Evolutionary conservation across 768 basidiomycete species (phyloP).

Genomic region (Tricholoma bakamatsutake): DNA sequence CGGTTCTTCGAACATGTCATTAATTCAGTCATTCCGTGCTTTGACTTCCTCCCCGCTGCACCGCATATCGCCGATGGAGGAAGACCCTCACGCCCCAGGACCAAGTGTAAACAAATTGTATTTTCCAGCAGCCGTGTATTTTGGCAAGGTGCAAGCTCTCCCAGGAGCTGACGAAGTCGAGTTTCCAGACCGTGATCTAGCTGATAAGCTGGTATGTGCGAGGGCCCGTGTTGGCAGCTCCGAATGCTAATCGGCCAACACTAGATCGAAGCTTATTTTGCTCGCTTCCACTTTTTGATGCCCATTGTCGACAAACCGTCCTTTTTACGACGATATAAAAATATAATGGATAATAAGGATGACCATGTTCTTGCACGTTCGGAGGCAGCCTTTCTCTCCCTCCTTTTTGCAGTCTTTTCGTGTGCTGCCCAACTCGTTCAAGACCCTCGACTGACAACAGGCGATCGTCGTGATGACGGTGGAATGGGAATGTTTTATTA

Average conservation of each 20-base stretch:
- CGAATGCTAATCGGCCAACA: constrained; percentile 4
- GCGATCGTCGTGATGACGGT: constrained; percentile 61
- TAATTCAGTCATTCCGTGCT: constrained; percentile 83
- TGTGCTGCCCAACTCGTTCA: constrained; percentile 76
- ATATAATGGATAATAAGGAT: constrained; percentile 65
- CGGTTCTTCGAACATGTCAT: constrained; percentile 86
- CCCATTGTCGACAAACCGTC: constrained; percentile 84
- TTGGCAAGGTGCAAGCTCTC: constrained; percentile 78
- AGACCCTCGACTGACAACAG: constrained; percentile 57
- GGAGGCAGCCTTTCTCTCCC: constrained; percentile 72
- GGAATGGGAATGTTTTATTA: constrained; percentile 90
- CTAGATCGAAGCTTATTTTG: constrained; percentile 84
- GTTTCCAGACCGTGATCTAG: constrained; percentile 78
- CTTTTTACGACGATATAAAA: constrained; percentile 67
- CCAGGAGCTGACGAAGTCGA: constrained; percentile 84
- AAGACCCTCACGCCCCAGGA: constrained; percentile 72
- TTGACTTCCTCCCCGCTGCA: constrained; percentile 68
- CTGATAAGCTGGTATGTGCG: constrained; percentile 72
- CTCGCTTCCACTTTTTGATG: constrained; percentile 81
- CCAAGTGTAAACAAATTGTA: constrained; percentile 82
- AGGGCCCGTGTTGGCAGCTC: background rate
- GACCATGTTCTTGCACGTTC: constrained; percentile 47
- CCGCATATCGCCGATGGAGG: constrained; percentile 79
- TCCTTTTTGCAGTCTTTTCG: constrained; percentile 89
- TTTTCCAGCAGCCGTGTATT: constrained; percentile 83